These are phyloP conservation scores for Malus domestica DNA, from an alignment of 306 rosid genomes.

Conservation along the genomic window DNA sequence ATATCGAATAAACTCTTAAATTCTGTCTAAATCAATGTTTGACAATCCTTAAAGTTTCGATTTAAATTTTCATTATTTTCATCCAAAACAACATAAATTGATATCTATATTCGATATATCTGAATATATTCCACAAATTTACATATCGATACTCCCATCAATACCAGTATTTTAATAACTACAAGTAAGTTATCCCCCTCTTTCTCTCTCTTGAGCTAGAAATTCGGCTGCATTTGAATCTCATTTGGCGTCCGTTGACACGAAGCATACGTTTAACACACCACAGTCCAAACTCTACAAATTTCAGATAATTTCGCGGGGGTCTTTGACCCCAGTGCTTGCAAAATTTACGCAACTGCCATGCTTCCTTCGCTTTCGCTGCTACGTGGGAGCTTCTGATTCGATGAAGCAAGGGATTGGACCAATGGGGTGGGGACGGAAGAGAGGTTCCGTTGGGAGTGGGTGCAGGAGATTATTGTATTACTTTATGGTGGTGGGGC, in stretches of 20 bases:
- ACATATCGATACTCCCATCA: too few species aligned
- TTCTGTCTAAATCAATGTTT: too few species aligned
- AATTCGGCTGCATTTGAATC: slow-evolving; percentile 43
- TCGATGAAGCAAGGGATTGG: not conserved
- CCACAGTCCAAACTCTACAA: slow-evolving; percentile 1
- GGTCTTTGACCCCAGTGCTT: not conserved
- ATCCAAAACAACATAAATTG: too few species aligned
- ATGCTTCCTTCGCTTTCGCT: not conserved
- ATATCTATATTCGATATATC: too few species aligned
- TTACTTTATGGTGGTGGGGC: slow-evolving; percentile 1
- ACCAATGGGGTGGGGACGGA: not conserved
- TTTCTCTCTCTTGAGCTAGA: not conserved
- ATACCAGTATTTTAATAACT: too few species aligned
- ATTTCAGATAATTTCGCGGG: not conserved
- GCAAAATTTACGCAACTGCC: slow-evolving; percentile 2
- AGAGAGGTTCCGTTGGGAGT: not conserved
- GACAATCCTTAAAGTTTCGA: too few species aligned
- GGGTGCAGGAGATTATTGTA: slow-evolving; percentile 2
- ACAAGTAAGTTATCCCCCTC: not conserved
- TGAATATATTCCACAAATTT: rapidly evolving
- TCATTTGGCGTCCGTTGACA: slow-evolving; percentile 64
- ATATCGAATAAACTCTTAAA: too few species aligned
- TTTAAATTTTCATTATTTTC: too few species aligned
- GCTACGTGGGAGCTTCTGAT: not conserved
- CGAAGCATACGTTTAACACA: not conserved